These are phyloP conservation scores for Hortaea sp. DNA, from an alignment of 2,329 filamentous ascomycete species.

Conservation along the genomic window DNA sequence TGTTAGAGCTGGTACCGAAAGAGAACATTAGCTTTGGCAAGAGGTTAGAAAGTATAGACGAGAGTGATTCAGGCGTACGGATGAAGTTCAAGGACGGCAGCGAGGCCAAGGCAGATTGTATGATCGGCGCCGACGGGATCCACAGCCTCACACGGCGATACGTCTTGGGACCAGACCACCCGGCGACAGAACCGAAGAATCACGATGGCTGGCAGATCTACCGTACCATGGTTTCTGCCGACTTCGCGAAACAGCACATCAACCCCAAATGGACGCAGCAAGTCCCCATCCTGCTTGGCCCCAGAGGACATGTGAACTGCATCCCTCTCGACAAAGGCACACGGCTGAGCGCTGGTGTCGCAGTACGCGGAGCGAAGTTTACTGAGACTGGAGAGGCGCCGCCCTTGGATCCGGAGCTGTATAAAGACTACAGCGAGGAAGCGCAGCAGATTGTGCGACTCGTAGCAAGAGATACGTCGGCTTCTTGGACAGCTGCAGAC, in stretches of 20 bases:
- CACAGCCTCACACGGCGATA: slow-evolving; percentile 37
- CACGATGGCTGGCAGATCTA: slow-evolving; percentile 25
- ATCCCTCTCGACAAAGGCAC: slow-evolving; percentile 23
- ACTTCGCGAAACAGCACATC: slow-evolving; percentile 19
- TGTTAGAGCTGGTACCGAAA: slow-evolving; percentile 36
- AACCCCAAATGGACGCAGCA: slow-evolving; percentile 20
- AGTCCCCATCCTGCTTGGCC: slow-evolving; percentile 24
- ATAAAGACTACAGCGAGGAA: slow-evolving; percentile 19
- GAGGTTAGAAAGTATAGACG: slow-evolving; percentile 28
- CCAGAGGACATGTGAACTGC: slow-evolving; percentile 22
- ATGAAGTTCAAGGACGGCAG: slow-evolving; percentile 42
- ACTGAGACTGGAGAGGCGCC: slow-evolving; percentile 8
- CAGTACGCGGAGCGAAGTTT: slow-evolving; percentile 17
- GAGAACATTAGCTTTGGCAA: slow-evolving; percentile 36
- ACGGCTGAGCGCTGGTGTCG: slow-evolving; percentile 19
- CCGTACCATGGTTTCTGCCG: slow-evolving; percentile 20
- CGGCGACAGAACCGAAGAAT: slow-evolving; percentile 21
- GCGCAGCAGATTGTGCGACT: slow-evolving; percentile 19
- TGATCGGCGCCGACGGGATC: slow-evolving; percentile 46
- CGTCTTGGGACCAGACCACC: slow-evolving; percentile 30
- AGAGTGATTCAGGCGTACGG: slow-evolving; percentile 20
- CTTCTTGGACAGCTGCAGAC: slow-evolving; percentile 23
- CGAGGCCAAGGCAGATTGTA: slow-evolving; percentile 34
- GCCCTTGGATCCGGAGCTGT: slow-evolving; percentile 15
- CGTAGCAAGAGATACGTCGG: slow-evolving; percentile 17